Evolutionary conservation across 2,329 filamentous ascomycete genomes (phyloP), one percentile per base, ranked within the genome.

Genomic region (Xylaria sp.): DNA sequence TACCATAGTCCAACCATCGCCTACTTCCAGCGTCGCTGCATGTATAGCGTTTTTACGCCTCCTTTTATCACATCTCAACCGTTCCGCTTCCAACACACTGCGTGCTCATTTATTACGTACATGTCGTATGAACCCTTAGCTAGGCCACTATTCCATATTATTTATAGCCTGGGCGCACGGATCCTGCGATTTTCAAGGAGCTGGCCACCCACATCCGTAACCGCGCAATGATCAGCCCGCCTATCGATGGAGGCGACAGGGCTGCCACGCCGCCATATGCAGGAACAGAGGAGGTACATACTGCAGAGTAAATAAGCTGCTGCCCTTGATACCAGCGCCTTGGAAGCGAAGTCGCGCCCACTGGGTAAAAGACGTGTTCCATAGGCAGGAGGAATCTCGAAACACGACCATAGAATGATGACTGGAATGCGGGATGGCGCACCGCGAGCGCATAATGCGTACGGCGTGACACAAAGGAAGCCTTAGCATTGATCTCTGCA

Each of bases 341-440:
- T 34, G 29, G 29, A 13, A 34, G 29, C 29, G 29, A 34, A 34
- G 29, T 7, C 29, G 16, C 5, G 24, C 24, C 24, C 24, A 5
- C 6, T 26, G 29, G 29, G 29, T 4, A 11, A 34, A 34, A 34
- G 8, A 7, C 16, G 29, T 34, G 29, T 34, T 34, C 9, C 11
- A 34, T 34, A 13, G 3, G 47, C 48, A 49, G 40, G 26, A 50
- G 40, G 26, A 50, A 56, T 59, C 41, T 59, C 55, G 52, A 61
- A 56, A 60, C 58, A 51, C 42, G 16, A 21, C 40, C 50, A n/a
- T 44, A 41, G 46, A 44, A 60, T 58, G 52, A 50, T 46, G 42
- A 49, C 29, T 47, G 45, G 49, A 51, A 57, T 56, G 48, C 47
- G 46, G 37, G 44, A 48, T 47, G 46, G 37, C 40, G 45, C 50